These are phyloP conservation scores for Botrytis fabae DNA, from an alignment of 2,329 filamentous ascomycete genomes.

Conservation along the genomic window DNA sequence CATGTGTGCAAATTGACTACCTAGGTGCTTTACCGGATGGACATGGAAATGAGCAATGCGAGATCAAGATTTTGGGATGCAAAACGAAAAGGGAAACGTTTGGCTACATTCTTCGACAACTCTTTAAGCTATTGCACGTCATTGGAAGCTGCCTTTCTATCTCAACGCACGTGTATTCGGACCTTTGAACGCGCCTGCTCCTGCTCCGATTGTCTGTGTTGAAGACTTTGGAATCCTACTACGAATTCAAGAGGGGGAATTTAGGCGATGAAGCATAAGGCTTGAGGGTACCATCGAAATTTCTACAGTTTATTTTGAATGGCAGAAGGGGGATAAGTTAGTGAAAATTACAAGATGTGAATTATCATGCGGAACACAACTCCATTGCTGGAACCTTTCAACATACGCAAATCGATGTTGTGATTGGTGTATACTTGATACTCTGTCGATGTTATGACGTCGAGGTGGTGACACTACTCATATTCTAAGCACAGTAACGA, in stretches of 20 bases:
- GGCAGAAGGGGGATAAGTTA: background rate
- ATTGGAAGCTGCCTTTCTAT: background rate
- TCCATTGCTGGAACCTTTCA: background rate
- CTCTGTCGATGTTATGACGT: background rate
- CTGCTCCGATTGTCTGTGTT: no score
- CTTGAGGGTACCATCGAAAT: background rate
- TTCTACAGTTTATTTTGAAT: no score
- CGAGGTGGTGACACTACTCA: background rate
- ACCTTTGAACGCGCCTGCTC: background rate
- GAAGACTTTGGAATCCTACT: background rate
- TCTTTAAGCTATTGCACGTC: background rate
- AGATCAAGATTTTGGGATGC: background rate
- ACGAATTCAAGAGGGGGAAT: background rate
- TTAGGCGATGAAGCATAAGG: background rate
- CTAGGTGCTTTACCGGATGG: background rate
- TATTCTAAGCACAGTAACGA: no score
- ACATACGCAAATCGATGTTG: background rate
- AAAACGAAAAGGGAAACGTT: background rate
- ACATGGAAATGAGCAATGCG: background rate
- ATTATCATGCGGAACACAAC: background rate
- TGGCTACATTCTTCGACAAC: background rate
- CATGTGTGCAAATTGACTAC: background rate
- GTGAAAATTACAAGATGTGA: background rate
- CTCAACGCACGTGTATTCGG: no score
- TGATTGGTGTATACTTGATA: background rate